Conservation (phyloP, 23 red algal genomes). For the Gracilaria caudata region DNA sequence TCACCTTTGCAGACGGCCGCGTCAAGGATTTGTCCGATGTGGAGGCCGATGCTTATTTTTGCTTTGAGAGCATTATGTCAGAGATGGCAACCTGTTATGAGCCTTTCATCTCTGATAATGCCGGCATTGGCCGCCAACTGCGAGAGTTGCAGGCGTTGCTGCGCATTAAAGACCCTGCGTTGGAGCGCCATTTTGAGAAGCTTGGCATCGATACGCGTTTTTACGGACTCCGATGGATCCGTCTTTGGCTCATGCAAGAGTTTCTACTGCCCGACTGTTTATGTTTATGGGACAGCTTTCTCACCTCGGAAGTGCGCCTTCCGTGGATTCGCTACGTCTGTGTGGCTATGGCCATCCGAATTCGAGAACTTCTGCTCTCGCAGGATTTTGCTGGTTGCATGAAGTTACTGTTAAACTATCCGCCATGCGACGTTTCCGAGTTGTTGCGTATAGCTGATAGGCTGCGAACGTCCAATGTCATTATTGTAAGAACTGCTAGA, state of each 20-base stretch:
- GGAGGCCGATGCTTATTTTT: constrained; percentile 80
- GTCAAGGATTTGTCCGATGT: constrained; percentile 51
- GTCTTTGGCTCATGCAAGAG: constrained; percentile 80
- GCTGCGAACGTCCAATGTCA: constrained; percentile 63
- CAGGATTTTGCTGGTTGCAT: constrained; percentile 67
- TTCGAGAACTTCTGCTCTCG: constrained; percentile 50
- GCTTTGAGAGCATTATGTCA: constrained; percentile 50
- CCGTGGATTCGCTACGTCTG: constrained; percentile 74
- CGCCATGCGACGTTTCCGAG: constrained; percentile 53
- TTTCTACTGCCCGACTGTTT: constrained; percentile 67
- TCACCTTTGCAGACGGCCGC: constrained; percentile 60
- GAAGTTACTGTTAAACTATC: constrained; percentile 79
- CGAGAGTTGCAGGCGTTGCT: constrained; percentile 55
- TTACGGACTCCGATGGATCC: constrained; percentile 75
- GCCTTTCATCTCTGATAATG: constrained; percentile 1
- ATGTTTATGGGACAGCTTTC: constrained; percentile 73
- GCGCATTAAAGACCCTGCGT: constrained; percentile 58
- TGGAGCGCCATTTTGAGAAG: constrained; percentile 63
- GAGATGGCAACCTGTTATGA: constrained; percentile 57
- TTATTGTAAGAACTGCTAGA: constrained; percentile 69
- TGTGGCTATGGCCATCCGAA: constrained; percentile 60
- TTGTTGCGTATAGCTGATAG: constrained; percentile 65
- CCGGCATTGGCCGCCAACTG: constrained; percentile 51
- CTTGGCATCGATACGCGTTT: constrained; percentile 72
- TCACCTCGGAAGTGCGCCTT: constrained; percentile 69